Conservation (phyloP, 169 alveolate species). For the Eimeria praecox region DNA sequence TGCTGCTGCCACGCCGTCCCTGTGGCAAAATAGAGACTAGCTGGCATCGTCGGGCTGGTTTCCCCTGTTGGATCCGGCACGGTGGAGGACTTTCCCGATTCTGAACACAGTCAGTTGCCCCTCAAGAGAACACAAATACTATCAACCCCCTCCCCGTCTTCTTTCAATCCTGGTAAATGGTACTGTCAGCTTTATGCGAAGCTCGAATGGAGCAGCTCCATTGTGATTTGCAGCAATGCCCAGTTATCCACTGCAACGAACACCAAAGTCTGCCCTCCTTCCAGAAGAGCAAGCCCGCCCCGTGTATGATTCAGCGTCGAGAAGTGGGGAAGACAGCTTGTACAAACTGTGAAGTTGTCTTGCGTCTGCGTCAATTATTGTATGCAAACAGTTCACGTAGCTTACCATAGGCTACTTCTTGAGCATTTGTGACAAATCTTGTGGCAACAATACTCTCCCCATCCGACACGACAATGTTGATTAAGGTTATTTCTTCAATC, state of each 20-base stretch:
- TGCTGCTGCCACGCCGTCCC: constrained; percentile 79
- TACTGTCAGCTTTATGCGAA: background rate
- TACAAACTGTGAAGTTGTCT: background rate
- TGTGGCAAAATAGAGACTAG: constrained; percentile 81
- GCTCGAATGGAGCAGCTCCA: background rate
- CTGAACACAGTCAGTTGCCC: background rate
- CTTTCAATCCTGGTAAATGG: background rate
- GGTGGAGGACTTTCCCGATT: constrained; percentile 59
- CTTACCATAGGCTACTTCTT: constrained; percentile 69
- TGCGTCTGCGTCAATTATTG: background rate
- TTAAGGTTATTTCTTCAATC: constrained; percentile 38
- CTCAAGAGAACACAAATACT: background rate
- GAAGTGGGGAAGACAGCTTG: background rate
- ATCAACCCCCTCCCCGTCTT: background rate
- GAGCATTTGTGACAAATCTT: constrained; percentile 71
- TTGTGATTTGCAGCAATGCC: background rate
- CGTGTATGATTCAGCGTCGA: background rate
- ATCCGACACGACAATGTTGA: constrained; percentile 79
- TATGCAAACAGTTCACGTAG: background rate
- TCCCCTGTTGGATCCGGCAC: constrained; percentile 48
- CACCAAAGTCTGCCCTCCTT: background rate
- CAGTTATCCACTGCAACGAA: background rate
- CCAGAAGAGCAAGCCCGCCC: background rate
- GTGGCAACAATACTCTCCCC: constrained; percentile 79
- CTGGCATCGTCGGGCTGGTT: constrained; percentile 75